Evolutionary conservation across 1,139 yeast species (phyloP), one percentile per base, ranked within the genome.

Genomic region (Hemisphaericaspora lyxosophila): DNA sequence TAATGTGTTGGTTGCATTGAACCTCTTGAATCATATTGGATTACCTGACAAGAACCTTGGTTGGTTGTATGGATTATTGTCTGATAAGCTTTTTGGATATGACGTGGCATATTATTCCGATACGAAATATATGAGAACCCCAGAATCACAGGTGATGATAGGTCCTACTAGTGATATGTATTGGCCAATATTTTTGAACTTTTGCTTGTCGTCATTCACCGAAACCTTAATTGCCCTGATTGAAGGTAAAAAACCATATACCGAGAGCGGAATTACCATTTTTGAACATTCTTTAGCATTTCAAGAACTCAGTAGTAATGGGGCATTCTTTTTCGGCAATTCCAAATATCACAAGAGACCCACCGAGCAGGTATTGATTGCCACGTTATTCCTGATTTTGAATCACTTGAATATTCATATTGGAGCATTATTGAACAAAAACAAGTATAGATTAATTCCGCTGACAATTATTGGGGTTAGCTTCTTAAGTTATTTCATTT

Each of bases 211-310:
- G 56, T 79, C 81, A 50, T 79, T 82, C 43, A 62, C 81, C n/a
- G 92, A 85, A 55, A 81, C 88, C 0, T 82, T 85, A 47, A 67
- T 80, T 2, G 71, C 85, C 6, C 79, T 78, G 14, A 69, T 82
- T 3, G 73, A 74, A 39, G 87, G 86, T 6, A 60, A 62, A 24
- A 69, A 71, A 33, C 85, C 88, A 2, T 70, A 73, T 39, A 73
- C 78, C 7, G 92, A 83, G 46, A 73, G 84, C 7, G 89, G 89
- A 0, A 65, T 84, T 47, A 81, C 92, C 0, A 60, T 84, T 23
- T 83, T 85, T 56, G 94, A 85, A 52, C 83, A 80, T 51, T 82
- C 89, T 1, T 59, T 83, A 20, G 85, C 87, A 9, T 83, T 82
- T 52, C 89, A 84, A 53, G 90, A 83, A 50, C 79, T 75, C 22